Conservation (phyloP, 257 asterid species). For the Rauvolfia tetraphylla region DNA sequence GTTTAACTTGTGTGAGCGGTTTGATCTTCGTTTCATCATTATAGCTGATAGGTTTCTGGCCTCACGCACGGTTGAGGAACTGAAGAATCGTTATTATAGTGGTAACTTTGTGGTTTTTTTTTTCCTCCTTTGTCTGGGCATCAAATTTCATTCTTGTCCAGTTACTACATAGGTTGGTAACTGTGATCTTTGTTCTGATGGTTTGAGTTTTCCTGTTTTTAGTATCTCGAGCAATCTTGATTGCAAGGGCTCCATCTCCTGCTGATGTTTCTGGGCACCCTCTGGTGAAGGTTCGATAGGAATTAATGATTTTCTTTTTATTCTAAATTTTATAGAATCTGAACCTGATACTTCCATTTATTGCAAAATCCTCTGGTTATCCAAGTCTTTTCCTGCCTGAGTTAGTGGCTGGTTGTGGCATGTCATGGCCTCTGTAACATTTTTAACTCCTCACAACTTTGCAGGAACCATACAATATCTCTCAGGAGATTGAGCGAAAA, state of each 20-base stretch:
- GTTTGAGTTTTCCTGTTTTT: conserved; percentile 12
- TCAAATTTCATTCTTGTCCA: neutral
- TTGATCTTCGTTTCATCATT: conserved; percentile 85
- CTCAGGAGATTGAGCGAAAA: conserved; percentile 84
- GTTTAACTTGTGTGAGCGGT: conserved; percentile 83
- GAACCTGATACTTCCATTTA: neutral
- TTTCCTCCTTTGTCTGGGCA: neutral
- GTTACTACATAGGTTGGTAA: neutral
- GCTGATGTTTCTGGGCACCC: conserved; percentile 63
- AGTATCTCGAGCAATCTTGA: conserved; percentile 70
- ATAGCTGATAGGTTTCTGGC: conserved; percentile 89
- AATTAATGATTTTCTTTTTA: neutral
- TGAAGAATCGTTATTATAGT: conserved; percentile 78
- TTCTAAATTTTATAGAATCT: neutral
- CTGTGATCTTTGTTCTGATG: conserved; percentile 12
- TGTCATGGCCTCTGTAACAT: conserved; percentile 20
- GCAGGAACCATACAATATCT: conserved; percentile 70
- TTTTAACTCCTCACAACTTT: conserved; percentile 22
- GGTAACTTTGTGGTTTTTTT: conserved; percentile 41
- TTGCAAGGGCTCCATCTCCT: conserved; percentile 71
- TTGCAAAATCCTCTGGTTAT: neutral
- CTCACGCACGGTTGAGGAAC: conserved; percentile 81
- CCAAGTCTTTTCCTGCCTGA: neutral
- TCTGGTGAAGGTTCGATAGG: conserved; percentile 58
- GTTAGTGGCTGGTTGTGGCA: conserved; percentile 7